Evolutionary conservation across 2,329 filamentous ascomycete species (phyloP).

Genomic region (Fusarium nematophilum): DNA sequence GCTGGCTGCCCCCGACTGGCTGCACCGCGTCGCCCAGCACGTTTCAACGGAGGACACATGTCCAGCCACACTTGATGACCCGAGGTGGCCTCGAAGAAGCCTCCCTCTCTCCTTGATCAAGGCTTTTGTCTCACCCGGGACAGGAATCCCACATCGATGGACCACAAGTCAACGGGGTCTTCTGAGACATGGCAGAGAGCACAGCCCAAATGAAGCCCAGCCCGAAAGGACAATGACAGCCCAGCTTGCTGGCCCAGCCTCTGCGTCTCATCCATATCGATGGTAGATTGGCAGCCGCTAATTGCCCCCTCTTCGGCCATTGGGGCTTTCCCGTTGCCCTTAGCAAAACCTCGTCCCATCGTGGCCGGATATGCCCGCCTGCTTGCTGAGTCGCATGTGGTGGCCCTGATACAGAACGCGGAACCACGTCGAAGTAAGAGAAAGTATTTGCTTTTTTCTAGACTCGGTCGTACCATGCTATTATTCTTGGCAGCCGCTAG

Average conservation of each 20-base stretch:
- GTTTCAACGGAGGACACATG: slow-evolving; percentile 53
- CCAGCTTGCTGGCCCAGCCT: slow-evolving; percentile 36
- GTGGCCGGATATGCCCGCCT: slow-evolving; percentile 32
- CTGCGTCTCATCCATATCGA: slow-evolving; percentile 8
- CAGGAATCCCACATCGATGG: slow-evolving; percentile 9
- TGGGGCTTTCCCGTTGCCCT: slow-evolving; percentile 10
- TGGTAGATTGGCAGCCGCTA: slow-evolving; percentile 22
- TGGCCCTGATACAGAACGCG: slow-evolving; percentile 12
- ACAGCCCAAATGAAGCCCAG: slow-evolving; percentile 11
- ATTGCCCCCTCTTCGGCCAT: slow-evolving; percentile 18
- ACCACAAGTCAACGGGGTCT: slow-evolving; percentile 23
- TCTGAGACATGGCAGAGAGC: slow-evolving; percentile 30
- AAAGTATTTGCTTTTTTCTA: slow-evolving; percentile 37
- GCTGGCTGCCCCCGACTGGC: slow-evolving; percentile 47
- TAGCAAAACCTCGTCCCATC: slow-evolving; percentile 17
- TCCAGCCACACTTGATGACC: slow-evolving; percentile 46
- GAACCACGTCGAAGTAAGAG: not conserved
- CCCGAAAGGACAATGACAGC: slow-evolving; percentile 9
- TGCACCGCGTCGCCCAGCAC: slow-evolving; percentile 44
- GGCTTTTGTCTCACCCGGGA: slow-evolving; percentile 37
- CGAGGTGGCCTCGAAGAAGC: slow-evolving; percentile 29
- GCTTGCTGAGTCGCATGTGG: slow-evolving; percentile 11
- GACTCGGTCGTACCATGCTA: slow-evolving; percentile 36
- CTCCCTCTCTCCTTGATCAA: slow-evolving; percentile 34
- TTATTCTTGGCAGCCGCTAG: slow-evolving; percentile 23